Base-by-base conservation (phyloP, 75 land plant species). In the Cryptomeria japonica region DNA sequence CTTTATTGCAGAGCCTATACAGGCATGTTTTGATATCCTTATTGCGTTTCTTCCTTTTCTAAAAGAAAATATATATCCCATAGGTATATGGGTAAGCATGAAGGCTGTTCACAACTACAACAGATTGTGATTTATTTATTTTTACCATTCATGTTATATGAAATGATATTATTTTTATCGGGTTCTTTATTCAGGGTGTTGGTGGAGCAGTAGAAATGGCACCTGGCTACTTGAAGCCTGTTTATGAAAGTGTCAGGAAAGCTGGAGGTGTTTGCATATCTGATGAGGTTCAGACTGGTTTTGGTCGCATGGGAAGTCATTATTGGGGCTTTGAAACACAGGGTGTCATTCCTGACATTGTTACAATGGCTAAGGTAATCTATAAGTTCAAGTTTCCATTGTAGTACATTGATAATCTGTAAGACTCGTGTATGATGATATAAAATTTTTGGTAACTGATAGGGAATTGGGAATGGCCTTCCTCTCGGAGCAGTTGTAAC, bases 391-490 rank as follows among this genome's bases (percentile, higher is more conserved):
- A 51, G 55, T 79, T 79, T 82, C 51, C 47, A 25, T 31, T 44
- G n/a, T 28, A 42, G 46, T 42, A 80, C 46, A 39, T 41, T 80
- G 2, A 37, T 42, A 80, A 22, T 22, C 38, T 80, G 10, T 8
- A 80, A 25, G 31, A 42, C 11, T 80, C 31, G 84, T 77, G 46
- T 37, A 22, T 18, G 44, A 78, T 72, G 77, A 38, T 32, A 73
- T 5, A 10, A 15, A 86, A 32, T 75, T 83, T 38, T 41, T 85
- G 38, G 47, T 19, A 73, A 34, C 31, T 86, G 41, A 44, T 89
- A 98, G 99, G 99, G 99, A 13, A 94, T 98, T 89, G 99, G 99
- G 58, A 98, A 98, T 93, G 99, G 99, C 39, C 93, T 97, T 80
- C 99, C 99, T 41, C 88, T 97, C 53, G 99, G 96, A 44, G 99